A percentile compares a stretch with the other conserved stretches of the same genome.
Evolutionary conservation across 768 basidiomycete genomes (phyloP).

Genomic region (Dendrothele bispora): DNA sequence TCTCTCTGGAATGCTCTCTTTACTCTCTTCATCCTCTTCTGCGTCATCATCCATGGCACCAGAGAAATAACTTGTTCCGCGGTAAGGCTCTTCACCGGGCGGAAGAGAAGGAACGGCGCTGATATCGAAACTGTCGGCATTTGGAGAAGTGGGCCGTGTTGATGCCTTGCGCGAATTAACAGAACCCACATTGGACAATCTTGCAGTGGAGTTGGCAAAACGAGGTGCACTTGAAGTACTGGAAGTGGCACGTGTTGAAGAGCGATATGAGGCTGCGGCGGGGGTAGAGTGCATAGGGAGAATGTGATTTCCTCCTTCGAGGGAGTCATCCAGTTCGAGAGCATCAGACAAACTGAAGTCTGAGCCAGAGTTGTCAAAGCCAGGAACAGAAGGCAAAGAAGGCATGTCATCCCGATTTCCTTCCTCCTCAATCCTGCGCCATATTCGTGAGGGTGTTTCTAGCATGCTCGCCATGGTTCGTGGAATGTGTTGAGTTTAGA

Average conservation of each 20-base stretch:
- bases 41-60: slow-evolving; percentile 36
- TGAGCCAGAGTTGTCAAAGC: slow-evolving; percentile 62
- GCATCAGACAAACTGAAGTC: slow-evolving; percentile 18
- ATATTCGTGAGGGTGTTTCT: slow-evolving; percentile 84
- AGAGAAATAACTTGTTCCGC: slow-evolving; percentile 31
- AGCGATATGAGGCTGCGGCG: slow-evolving; percentile 46
- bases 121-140: slow-evolving; percentile 64
- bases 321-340: slow-evolving; percentile 31
- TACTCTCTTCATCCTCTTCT: slow-evolving; percentile 40
- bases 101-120: slow-evolving; percentile 59
- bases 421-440: slow-evolving; percentile 78
- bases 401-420: slow-evolving; percentile 79
- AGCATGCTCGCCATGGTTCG: slow-evolving; percentile 59
- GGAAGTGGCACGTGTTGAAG: slow-evolving; percentile 45
- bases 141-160: slow-evolving; percentile 28
- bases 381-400: slow-evolving; percentile 76
- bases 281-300: slow-evolving; percentile 72
- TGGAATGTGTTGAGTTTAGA: too few relatives aligned
- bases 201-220: slow-evolving; percentile 50
- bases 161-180: slow-evolving; percentile 30
- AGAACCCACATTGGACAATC: slow-evolving; percentile 36
- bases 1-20: slow-evolving; percentile 52
- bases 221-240: slow-evolving; percentile 49
- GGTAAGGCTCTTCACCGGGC: slow-evolving; percentile 31
- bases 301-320: slow-evolving; percentile 39